Conservation (phyloP, 108 stramenopile species). For the Poteriospumella lacustris region DNA sequence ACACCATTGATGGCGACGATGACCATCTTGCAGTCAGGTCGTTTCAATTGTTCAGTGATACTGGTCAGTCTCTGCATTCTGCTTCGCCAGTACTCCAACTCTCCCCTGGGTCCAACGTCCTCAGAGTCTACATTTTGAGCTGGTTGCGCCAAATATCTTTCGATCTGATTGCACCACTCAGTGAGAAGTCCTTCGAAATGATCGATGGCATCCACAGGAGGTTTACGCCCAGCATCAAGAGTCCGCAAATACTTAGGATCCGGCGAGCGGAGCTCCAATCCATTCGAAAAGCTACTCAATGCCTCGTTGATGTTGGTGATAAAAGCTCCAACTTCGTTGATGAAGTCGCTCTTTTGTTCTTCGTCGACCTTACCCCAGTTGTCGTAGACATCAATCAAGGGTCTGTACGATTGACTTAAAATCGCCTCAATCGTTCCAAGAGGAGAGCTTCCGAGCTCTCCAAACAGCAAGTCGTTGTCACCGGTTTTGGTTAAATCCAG, state of each 20-base stretch:
- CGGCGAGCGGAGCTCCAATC: slow-evolving; percentile 63
- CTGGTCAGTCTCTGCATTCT: slow-evolving; percentile 76
- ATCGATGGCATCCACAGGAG: slow-evolving; percentile 49
- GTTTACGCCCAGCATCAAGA: slow-evolving; percentile 38
- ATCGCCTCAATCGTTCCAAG: slow-evolving; percentile 63
- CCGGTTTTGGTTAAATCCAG: slow-evolving; percentile 30
- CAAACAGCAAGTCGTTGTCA: slow-evolving; percentile 60
- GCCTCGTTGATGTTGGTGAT: slow-evolving; percentile 61
- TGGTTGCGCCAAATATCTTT: slow-evolving; percentile 55
- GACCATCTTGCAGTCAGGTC: slow-evolving; percentile 69
- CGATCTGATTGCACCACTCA: slow-evolving; percentile 79
- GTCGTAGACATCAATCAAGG: slow-evolving; percentile 57
- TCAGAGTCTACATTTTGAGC: slow-evolving; percentile 16
- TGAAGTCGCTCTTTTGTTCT: slow-evolving; percentile 66
- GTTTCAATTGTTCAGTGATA: slow-evolving; percentile 72
- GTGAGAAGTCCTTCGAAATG: slow-evolving; percentile 67
- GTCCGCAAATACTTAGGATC: slow-evolving; percentile 45
- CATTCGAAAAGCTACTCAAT: slow-evolving; percentile 61
- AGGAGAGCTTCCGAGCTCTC: slow-evolving; percentile 62
- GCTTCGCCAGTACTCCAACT: slow-evolving; percentile 73
- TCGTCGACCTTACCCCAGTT: slow-evolving; percentile 71
- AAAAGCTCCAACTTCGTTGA: slow-evolving; percentile 62
- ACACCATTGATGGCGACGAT: slow-evolving; percentile 61
- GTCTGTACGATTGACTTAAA: slow-evolving; percentile 58
- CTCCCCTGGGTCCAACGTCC: slow-evolving; percentile 68